These are phyloP conservation scores for Gyromitra esculenta DNA, from an alignment of 2,329 filamentous ascomycete genomes.

Conservation along the genomic window DNA sequence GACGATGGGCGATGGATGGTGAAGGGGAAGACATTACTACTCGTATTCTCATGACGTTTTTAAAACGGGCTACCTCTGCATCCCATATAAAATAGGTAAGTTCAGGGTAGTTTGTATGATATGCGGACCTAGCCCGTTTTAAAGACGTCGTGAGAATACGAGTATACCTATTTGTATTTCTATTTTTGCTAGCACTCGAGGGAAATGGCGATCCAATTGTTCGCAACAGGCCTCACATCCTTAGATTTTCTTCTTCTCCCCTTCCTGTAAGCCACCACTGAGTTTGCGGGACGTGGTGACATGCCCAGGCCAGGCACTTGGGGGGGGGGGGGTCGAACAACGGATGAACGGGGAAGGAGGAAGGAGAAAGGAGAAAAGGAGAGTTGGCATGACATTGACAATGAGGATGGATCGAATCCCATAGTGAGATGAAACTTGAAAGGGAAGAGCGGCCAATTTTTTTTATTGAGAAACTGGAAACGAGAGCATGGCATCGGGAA, in stretches of 20 bases:
- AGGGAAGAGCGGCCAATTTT: constrained; percentile 15
- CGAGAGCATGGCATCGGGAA: constrained; percentile 29
- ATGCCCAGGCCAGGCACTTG: constrained; percentile 46
- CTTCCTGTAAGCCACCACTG: constrained; percentile 19
- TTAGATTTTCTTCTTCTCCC: constrained; percentile 6
- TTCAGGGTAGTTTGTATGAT: too few relatives aligned
- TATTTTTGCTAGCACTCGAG: constrained; percentile 21
- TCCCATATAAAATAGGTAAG: too few relatives aligned
- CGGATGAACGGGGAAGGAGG: constrained; percentile 16
- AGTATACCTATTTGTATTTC: constrained; percentile 31
- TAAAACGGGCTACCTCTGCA: too few relatives aligned
- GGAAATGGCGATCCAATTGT: constrained; percentile 30
- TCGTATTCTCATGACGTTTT: too few relatives aligned
- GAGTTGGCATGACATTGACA: background rate
- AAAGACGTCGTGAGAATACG: too few relatives aligned
- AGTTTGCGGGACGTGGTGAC: constrained; percentile 31
- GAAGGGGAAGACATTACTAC: constrained; percentile 24
- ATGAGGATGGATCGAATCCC: constrained; percentile 5
- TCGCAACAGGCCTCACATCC: constrained; percentile 17
- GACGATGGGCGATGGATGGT: background rate
- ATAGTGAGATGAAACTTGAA: constrained; percentile 31
- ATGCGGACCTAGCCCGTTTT: too few relatives aligned
- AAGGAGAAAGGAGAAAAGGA: constrained; percentile 1
- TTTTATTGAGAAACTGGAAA: constrained; percentile 26
- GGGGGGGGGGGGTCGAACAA: constrained; percentile 18